These are phyloP conservation scores for Candida sp. DNA, from an alignment of 1,139 yeast species.

Conservation along the genomic window DNA sequence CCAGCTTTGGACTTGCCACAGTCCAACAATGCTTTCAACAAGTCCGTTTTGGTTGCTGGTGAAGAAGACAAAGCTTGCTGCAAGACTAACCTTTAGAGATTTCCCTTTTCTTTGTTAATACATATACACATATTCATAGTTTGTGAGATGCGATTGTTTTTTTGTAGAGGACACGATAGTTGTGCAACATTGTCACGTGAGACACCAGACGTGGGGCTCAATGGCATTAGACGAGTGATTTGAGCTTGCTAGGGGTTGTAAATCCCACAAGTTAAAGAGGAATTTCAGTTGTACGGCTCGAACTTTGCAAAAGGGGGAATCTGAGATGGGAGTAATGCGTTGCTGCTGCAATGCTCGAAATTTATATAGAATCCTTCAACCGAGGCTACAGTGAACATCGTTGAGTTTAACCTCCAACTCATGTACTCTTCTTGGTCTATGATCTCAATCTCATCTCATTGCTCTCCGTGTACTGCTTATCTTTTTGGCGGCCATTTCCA, in stretches of 20 bases:
- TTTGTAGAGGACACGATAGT: not conserved
- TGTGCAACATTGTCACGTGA: conserved; percentile 1
- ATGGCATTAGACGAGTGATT: not conserved
- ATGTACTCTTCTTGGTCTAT: too few relatives aligned
- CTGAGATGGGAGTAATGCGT: too few relatives aligned
- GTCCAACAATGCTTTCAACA: conserved; percentile 72
- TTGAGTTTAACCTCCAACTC: too few relatives aligned
- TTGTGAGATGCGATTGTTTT: not conserved
- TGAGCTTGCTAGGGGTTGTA: not conserved
- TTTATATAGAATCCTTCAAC: too few relatives aligned
- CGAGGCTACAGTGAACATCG: too few relatives aligned
- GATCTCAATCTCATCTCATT: too few relatives aligned
- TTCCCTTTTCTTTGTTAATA: not conserved
- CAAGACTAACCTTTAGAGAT: conserved; percentile 26
- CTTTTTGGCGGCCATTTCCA: too few relatives aligned
- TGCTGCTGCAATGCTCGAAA: too few relatives aligned
- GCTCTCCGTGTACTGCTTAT: not conserved
- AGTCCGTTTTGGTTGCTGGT: conserved; percentile 51
- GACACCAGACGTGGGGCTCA: not conserved
- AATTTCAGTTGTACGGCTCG: too few relatives aligned
- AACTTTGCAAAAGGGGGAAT: too few relatives aligned
- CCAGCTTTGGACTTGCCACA: conserved; percentile 88
- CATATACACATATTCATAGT: not conserved
- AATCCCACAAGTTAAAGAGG: too few relatives aligned
- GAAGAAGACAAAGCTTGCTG: conserved; percentile 42